These are phyloP conservation scores for Xylariaceae sp. DNA, from an alignment of 2,329 filamentous ascomycete species.

Conservation along the genomic window DNA sequence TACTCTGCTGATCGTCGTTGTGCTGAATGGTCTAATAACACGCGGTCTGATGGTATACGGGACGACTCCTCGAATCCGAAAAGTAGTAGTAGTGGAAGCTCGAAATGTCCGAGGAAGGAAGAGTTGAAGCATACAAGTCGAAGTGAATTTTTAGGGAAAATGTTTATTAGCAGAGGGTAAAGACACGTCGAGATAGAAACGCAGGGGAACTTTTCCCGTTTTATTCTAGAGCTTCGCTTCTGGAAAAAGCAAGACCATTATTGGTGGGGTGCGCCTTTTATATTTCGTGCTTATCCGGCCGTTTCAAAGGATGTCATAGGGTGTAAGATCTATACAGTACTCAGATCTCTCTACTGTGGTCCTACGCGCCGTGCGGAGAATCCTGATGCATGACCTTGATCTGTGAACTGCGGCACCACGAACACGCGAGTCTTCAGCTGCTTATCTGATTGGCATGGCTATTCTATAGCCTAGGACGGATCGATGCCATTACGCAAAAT, in stretches of 20 bases:
- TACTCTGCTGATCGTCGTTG: not conserved
- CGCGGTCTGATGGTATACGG: not conserved
- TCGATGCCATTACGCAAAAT: not conserved
- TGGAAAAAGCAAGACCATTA: not conserved
- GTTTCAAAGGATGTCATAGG: conserved; percentile 28
- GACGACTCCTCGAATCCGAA: not conserved
- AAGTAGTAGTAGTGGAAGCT: conserved; percentile 16
- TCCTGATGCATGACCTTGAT: not conserved
- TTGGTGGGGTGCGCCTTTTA: conserved; percentile 15
- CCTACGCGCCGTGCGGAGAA: conserved; percentile 20
- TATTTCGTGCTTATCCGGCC: conserved; percentile 23
- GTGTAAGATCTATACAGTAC: conserved; percentile 1
- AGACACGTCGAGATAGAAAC: not conserved
- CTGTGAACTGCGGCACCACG: not conserved
- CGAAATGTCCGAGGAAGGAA: conserved; percentile 12
- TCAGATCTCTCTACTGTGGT: not conserved
- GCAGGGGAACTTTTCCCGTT: not conserved
- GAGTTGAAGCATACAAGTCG: conserved; percentile 12
- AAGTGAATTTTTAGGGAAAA: not conserved
- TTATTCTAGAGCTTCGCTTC: conserved; percentile 3
- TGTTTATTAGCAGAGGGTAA: not conserved
- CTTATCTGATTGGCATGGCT: conserved; percentile 29
- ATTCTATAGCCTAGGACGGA: conserved; percentile 13
- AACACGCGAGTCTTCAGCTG: conserved; percentile 13
- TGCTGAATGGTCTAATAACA: not conserved